Evolutionary conservation across 768 basidiomycete genomes (phyloP), one percentile per base, ranked within the genome.

Genomic region (Antrodiella citrinella): DNA sequence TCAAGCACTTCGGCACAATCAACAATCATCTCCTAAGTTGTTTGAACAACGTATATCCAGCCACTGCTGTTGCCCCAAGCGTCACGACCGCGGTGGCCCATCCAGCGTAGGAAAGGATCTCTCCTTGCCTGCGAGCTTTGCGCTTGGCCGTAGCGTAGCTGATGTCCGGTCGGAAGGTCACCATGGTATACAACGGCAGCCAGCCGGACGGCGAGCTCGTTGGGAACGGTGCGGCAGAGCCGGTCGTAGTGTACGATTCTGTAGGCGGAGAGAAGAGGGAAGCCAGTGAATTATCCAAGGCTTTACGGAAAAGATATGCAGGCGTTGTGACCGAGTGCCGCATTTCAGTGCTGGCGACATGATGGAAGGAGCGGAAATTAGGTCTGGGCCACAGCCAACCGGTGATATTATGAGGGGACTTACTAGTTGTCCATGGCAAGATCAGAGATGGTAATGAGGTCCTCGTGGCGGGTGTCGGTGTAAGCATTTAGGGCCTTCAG

Each of bases 391-490:
- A 11, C 15, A 30, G 7, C 19, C 26, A 45, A 21, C 44, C 54
- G 21, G 24, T 47, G 50, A 55, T 26, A 54, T 54, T 38, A 47
- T 56, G 55, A 55, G 48, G 63, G 54, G 48, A 78, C 94, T 68
- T 68, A 94, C 94, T 97, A 99, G 72, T 99, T 97, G 59, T 86
- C 77, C 86, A 95, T 90, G 20, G 95, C 95, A 45, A 99, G 78
- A 64, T 91, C 81, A 65, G 80, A 84, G 54, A 97, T 97, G 48
- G 94, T 91, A 53, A 86, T 71, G 44, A 97, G 78, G 73, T 97
- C 94, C 55, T 85, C 83, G 65, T 93, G 81, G 60, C 95, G 78
- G 53, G 75, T 81, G 57, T 80, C 74, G 43, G 94, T 86, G 69
- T 97, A 99, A 56, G 77, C 76, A 54, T 75, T 66, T 57, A 99